phyloP scores from a whole-genome alignment of 345 rosid species.

The Lepidium africanum region DNA sequence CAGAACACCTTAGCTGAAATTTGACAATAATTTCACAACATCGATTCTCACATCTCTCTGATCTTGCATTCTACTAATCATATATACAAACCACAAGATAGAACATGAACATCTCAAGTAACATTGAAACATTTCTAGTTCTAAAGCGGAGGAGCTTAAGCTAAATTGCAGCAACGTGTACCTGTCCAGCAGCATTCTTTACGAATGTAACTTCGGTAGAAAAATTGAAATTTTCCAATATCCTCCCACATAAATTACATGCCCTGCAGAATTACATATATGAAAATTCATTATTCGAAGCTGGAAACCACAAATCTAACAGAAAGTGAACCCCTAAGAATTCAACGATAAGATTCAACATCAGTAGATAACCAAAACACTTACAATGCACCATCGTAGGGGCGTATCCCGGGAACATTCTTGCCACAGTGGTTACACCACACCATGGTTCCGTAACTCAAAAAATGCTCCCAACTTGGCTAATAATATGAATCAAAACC shows the following conservation, averaged over 20 bases:
- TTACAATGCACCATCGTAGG: constrained; percentile 25
- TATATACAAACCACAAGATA: background rate
- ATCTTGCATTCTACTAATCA: background rate
- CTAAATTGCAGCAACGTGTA: background rate
- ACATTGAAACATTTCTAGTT: background rate
- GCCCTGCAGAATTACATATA: constrained; percentile 5
- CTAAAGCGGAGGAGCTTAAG: background rate
- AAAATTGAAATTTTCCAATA: constrained; percentile 24
- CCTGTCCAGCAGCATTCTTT: constrained; percentile 36
- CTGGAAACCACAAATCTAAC: background rate
- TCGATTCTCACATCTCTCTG: background rate
- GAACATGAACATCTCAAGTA: background rate
- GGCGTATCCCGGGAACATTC: constrained; percentile 22
- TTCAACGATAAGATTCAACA: background rate
- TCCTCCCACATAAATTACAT: constrained; percentile 26
- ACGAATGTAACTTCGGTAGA: constrained; percentile 24
- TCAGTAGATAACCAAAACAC: background rate
- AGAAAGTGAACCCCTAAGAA: background rate
- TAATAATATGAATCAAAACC: background rate
- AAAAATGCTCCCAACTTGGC: background rate
- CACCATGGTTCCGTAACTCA: constrained; percentile 16
- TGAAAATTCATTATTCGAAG: background rate
- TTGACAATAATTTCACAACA: background rate
- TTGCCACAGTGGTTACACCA: constrained; percentile 26
- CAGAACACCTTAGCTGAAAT: background rate